A percentile compares a stretch with the other conserved stretches of the same genome.
Conservation (phyloP, 768 basidiomycete genomes). For the Lactarius quietus region DNA sequence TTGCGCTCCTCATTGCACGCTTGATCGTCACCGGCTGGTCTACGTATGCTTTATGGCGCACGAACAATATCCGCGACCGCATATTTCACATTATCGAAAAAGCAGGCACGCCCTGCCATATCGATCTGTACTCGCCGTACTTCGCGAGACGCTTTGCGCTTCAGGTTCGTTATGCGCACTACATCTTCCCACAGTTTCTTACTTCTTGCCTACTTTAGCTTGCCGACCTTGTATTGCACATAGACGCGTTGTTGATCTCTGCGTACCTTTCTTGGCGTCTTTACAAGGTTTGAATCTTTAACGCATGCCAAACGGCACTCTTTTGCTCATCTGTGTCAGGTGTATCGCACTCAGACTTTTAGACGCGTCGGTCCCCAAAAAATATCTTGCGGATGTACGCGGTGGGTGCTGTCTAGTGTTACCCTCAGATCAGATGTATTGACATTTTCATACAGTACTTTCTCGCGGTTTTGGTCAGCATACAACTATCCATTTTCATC, state of each 20-base stretch:
- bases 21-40: slow-evolving; percentile 48
- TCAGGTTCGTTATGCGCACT: slow-evolving; percentile 36
- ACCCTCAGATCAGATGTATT: not conserved
- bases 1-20: slow-evolving; percentile 49
- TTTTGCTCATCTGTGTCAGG: slow-evolving; percentile 29
- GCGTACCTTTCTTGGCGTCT: slow-evolving; percentile 45
- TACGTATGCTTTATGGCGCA: slow-evolving; percentile 48
- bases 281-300: slow-evolving; percentile 35
- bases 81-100: slow-evolving; percentile 40
- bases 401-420: slow-evolving; percentile 33
- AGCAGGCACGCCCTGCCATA: slow-evolving; percentile 45
- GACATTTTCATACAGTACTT: slow-evolving; percentile 40
- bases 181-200: not conserved
- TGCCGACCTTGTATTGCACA: slow-evolving; percentile 46
- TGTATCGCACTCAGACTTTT: slow-evolving; percentile 47
- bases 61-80: slow-evolving; percentile 33
- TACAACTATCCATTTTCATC: slow-evolving; percentile 54
- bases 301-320: not conserved
- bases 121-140: slow-evolving; percentile 46
- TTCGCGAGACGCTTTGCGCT: slow-evolving; percentile 40
- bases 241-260: slow-evolving; percentile 42
- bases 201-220: slow-evolving; percentile 35
- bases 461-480: slow-evolving; percentile 49
- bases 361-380: slow-evolving; percentile 52
- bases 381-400: slow-evolving; percentile 50